Evolutionary conservation across 2,329 filamentous ascomycete genomes (phyloP).

Genomic region (Apiospora arundinis): DNA sequence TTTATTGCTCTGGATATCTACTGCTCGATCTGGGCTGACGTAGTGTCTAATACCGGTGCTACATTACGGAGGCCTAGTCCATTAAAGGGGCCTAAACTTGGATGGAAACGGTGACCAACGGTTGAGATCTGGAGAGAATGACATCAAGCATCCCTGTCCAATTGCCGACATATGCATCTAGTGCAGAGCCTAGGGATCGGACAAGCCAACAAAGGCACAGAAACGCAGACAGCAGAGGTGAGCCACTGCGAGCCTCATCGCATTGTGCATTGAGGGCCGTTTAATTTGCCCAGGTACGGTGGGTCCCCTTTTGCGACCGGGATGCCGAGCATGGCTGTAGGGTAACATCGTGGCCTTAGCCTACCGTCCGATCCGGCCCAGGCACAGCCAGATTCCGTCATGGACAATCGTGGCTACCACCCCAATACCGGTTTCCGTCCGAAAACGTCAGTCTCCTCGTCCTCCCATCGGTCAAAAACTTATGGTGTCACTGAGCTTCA

Average conservation of each 20-base stretch:
- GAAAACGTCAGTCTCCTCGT: neutral
- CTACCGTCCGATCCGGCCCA: slow-evolving; percentile 3
- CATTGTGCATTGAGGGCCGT: slow-evolving; percentile 16
- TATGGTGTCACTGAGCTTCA: neutral
- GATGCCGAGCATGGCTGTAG: neutral
- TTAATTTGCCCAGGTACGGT: slow-evolving; percentile 8
- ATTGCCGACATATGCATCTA: slow-evolving; percentile 1
- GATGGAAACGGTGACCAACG: neutral
- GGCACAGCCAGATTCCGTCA: slow-evolving; percentile 15
- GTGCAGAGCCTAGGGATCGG: neutral
- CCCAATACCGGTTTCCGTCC: slow-evolving; percentile 13
- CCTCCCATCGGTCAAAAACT: neutral
- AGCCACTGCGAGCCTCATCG: neutral
- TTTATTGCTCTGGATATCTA: neutral
- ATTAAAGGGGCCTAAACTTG: neutral
- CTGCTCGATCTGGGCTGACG: neutral
- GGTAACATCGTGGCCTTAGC: slow-evolving; percentile 5
- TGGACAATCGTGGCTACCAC: slow-evolving; percentile 12
- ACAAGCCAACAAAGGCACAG: neutral
- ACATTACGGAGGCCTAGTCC: slow-evolving; percentile 1
- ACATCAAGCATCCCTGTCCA: slow-evolving; percentile 1
- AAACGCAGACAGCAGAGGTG: too few relatives aligned
- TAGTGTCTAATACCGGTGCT: neutral
- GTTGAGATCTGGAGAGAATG: slow-evolving; percentile 17
- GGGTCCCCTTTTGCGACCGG: neutral